Conservation (phyloP, 2,329 filamentous ascomycete genomes). For the Pseudopyricularia javanii region DNA sequence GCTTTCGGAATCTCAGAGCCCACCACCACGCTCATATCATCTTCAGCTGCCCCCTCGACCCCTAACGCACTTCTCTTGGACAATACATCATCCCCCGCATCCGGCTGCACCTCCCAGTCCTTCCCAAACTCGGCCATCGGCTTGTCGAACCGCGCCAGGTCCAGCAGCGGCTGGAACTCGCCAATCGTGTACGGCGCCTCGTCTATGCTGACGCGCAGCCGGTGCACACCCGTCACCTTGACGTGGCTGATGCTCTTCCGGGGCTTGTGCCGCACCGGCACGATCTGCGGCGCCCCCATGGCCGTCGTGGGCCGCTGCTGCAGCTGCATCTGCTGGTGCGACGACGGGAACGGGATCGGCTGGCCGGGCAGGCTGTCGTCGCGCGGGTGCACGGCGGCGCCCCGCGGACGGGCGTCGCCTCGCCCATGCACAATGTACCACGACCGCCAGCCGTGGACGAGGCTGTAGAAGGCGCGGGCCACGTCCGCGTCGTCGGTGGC, state of each 20-base stretch:
- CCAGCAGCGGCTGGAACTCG: slow-evolving; percentile 55
- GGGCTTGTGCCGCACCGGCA: slow-evolving; percentile 12
- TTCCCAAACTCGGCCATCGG: slow-evolving; percentile 36
- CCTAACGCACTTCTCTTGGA: slow-evolving; percentile 14
- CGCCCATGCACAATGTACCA: slow-evolving; percentile 74
- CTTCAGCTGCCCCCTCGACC: slow-evolving; percentile 26
- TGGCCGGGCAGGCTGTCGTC: not conserved
- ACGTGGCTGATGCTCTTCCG: slow-evolving; percentile 18
- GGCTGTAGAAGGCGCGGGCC: slow-evolving; percentile 57
- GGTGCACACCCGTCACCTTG: slow-evolving; percentile 18
- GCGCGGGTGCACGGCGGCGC: not conserved
- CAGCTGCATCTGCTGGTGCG: slow-evolving; percentile 9
- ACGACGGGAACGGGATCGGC: slow-evolving; percentile 8
- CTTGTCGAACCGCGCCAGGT: slow-evolving; percentile 46
- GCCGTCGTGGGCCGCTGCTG: not conserved
- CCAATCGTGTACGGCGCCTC: slow-evolving; percentile 51
- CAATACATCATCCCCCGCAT: slow-evolving; percentile 9
- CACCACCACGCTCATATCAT: no score
- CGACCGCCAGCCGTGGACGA: slow-evolving; percentile 73
- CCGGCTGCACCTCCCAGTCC: slow-evolving; percentile 19
- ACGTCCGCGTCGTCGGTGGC: slow-evolving; percentile 59
- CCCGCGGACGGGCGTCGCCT: not conserved
- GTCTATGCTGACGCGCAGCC: slow-evolving; percentile 27
- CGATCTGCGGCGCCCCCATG: slow-evolving; percentile 15
- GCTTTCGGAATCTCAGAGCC: no score